phyloP scores from a whole-genome alignment of 257 asterid genomes.

The Verbena officinalis region DNA sequence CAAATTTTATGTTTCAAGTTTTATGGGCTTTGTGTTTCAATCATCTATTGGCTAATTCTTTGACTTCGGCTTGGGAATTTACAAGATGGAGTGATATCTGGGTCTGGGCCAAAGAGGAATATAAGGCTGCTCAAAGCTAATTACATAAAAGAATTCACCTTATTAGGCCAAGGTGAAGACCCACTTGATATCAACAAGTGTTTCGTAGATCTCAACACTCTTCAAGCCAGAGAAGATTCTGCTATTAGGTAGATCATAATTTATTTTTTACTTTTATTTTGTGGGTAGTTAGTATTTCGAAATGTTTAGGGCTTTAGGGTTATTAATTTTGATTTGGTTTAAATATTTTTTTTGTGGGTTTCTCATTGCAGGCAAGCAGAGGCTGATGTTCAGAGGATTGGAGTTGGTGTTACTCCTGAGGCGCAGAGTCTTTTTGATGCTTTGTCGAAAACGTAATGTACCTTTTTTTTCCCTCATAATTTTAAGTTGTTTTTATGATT shows the following conservation, averaged over 20 bases:
- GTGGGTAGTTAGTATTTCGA: neutral
- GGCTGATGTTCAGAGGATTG: constrained; percentile 89
- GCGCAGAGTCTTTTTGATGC: constrained; percentile 94
- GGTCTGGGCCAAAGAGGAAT: constrained; percentile 72
- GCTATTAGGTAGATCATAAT: constrained; percentile 60
- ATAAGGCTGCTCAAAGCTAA: constrained; percentile 84
- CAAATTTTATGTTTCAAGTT: neutral
- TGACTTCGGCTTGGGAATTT: constrained; percentile 46
- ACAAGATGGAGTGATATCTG: constrained; percentile 84
- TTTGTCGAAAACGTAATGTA: constrained; percentile 84
- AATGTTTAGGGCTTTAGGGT: neutral
- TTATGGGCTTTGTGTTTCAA: neutral
- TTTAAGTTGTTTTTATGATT: neutral
- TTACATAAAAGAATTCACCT: constrained; percentile 73
- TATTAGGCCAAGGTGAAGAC: constrained; percentile 80
- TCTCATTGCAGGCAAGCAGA: constrained; percentile 78
- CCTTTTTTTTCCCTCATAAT: neutral
- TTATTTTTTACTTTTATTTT: neutral
- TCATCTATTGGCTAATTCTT: constrained; percentile 32
- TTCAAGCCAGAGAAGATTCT: constrained; percentile 88
- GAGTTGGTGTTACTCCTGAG: constrained; percentile 93
- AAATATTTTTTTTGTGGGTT: constrained; percentile 19
- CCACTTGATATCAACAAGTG: constrained; percentile 85
- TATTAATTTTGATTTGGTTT: constrained; percentile 1
- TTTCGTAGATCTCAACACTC: constrained; percentile 68